These are phyloP conservation scores for Lotmaria passim DNA, from an alignment of 208 protist genomes.

Conservation along the genomic window DNA sequence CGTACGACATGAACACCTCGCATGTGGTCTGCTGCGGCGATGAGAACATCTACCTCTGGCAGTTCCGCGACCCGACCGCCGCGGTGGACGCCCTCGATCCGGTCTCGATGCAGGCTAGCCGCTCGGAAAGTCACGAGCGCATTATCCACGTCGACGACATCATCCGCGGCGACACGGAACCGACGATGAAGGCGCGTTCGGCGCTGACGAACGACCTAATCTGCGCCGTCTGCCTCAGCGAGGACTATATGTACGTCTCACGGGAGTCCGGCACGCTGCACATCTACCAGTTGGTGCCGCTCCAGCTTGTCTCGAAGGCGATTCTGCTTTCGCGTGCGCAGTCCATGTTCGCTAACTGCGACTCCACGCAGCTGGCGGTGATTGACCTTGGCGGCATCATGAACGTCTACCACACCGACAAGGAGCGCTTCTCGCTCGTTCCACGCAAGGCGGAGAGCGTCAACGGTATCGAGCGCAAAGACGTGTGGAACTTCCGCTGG, in stretches of 20 bases:
- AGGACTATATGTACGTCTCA: constrained; percentile 83
- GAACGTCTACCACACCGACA: constrained; percentile 65
- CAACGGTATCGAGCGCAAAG: constrained; percentile 91
- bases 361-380: constrained; percentile 86
- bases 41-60: constrained; percentile 95
- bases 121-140: constrained; percentile 68
- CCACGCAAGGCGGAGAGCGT: constrained; percentile 63
- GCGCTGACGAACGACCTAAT: constrained; percentile 92
- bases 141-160: constrained; percentile 94
- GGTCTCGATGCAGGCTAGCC: constrained; percentile 80
- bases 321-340: constrained; percentile 81
- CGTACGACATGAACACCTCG: constrained; percentile 88
- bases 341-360: constrained; percentile 90
- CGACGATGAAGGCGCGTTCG: constrained; percentile 56
- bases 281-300: constrained; percentile 85
- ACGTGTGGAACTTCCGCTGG: constrained; percentile 96
- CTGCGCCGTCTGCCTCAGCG: constrained; percentile 87
- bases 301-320: constrained; percentile 84
- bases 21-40: constrained; percentile 93
- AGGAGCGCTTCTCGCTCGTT: constrained; percentile 60
- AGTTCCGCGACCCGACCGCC: constrained; percentile 89
- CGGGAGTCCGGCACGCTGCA: constrained; percentile 92
- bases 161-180: constrained; percentile 61
- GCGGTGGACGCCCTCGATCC: constrained; percentile 85
- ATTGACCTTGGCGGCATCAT: constrained; percentile 93